A percentile compares a stretch with the other conserved stretches of the same genome.
Evolutionary conservation across 805 yeast species (phyloP).

Genomic region (Kregervanrija pseudodelftensis): DNA sequence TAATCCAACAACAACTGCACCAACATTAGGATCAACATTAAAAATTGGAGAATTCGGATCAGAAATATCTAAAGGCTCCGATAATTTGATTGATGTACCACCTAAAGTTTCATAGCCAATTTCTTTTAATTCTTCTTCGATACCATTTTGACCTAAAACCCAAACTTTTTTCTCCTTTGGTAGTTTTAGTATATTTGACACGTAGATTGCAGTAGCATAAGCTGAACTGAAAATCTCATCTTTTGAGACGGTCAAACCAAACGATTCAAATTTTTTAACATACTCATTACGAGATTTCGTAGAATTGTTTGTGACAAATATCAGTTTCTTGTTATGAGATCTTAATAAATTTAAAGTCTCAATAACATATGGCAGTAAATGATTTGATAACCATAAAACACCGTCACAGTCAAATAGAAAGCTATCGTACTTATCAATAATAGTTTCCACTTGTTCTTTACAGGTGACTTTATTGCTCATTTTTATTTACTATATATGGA

Average conservation of each 20-base stretch:
- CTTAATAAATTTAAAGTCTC: conserved; percentile 68
- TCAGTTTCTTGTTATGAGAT: conserved; percentile 50
- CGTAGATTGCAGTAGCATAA: conserved; percentile 83
- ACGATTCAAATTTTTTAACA: conserved; percentile 63
- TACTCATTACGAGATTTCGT: conserved; percentile 82
- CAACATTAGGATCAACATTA: conserved; percentile 65
- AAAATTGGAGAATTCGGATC: conserved; percentile 49
- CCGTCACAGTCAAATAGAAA: conserved; percentile 97
- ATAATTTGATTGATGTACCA: conserved; percentile 65
- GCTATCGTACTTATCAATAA: conserved; percentile 68
- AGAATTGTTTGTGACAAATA: conserved; percentile 94
- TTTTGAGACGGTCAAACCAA: conserved; percentile 38
- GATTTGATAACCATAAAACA: conserved; percentile 88
- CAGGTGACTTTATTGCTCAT: conserved; percentile 46
- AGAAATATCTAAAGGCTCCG: conserved; percentile 47
- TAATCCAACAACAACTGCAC: conserved; percentile 86
- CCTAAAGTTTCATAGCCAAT: conserved; percentile 75
- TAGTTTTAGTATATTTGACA: conserved; percentile 66
- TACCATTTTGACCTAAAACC: conserved; percentile 86
- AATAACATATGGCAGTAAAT: conserved; percentile 64
- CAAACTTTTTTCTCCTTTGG: conserved; percentile 75
- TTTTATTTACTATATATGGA: not conserved
- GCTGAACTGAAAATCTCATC: conserved; percentile 83
- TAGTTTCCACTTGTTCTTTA: conserved; percentile 39
- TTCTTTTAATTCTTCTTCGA: conserved; percentile 67